Percentiles rank a stretch among this genome's conserved stretches.
Conservation (phyloP, 495 filamentous ascomycete genomes). For the Aspergillus hancockii region DNA sequence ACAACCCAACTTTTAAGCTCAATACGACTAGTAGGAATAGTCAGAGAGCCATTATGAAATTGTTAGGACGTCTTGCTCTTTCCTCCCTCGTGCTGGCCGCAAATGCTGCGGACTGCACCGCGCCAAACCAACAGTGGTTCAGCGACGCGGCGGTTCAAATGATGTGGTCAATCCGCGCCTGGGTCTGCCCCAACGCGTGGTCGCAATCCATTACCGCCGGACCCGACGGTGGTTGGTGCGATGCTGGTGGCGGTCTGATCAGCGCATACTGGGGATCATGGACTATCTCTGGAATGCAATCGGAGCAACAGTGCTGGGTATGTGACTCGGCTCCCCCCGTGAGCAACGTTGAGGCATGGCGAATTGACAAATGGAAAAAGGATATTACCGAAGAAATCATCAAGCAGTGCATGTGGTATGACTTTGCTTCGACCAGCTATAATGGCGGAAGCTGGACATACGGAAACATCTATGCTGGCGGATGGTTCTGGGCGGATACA, state of each 20-base stretch:
- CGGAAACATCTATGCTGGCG: slow-evolving; percentile 13
- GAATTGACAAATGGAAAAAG: slow-evolving; percentile 3
- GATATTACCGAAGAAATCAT: slow-evolving; percentile 19
- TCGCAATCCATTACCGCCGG: slow-evolving; percentile 6
- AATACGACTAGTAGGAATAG: too few species aligned
- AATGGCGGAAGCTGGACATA: slow-evolving; percentile 14
- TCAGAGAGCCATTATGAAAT: slow-evolving; percentile 2
- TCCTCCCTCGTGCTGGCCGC: neutral
- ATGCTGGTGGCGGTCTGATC: slow-evolving; percentile 12
- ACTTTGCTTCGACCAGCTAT: slow-evolving; percentile 9
- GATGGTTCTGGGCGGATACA: slow-evolving; percentile 18
- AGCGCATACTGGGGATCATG: slow-evolving; percentile 11
- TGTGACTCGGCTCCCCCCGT: neutral
- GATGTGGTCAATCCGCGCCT: slow-evolving; percentile 18
- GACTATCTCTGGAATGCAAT: slow-evolving; percentile 11
- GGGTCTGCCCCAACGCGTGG: slow-evolving; percentile 17
- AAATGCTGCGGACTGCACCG: slow-evolving; percentile 13
- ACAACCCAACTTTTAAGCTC: too few species aligned
- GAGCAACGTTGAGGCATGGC: neutral
- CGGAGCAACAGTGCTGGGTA: slow-evolving; percentile 16
- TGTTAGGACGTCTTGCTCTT: slow-evolving; percentile 1
- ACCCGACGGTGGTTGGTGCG: slow-evolving; percentile 15
- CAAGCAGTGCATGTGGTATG: slow-evolving; percentile 19
- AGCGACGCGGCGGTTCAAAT: slow-evolving; percentile 12
- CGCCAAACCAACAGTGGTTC: slow-evolving; percentile 13